Conservation (phyloP, 148 eudicot species). For the Limonium bicolor region DNA sequence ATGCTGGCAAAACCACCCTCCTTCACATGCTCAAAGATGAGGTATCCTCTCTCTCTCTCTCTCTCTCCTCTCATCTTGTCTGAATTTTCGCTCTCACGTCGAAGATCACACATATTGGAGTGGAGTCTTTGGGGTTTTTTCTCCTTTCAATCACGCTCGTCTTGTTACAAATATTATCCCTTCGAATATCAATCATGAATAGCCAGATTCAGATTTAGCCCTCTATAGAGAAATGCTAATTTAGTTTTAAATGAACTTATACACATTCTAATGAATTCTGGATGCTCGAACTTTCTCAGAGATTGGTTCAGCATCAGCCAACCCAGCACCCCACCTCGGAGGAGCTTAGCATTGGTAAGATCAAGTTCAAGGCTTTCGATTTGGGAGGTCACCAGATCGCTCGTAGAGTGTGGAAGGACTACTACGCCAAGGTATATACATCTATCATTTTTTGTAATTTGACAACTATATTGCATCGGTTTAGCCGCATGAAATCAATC, state of each 20-base stretch:
- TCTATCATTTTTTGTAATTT: neutral
- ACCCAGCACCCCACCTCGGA: conserved; percentile 72
- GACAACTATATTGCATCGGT: neutral
- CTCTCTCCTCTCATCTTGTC: neutral
- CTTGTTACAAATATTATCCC: neutral
- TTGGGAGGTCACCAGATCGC: conserved; percentile 78
- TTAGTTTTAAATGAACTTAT: neutral
- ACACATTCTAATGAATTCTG: neutral
- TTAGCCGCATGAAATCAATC: neutral
- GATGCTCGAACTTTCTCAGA: conserved; percentile 13
- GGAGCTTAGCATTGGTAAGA: conserved; percentile 52
- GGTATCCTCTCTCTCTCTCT: conserved; percentile 5
- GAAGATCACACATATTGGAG: too few species aligned
- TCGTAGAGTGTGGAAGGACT: conserved; percentile 62
- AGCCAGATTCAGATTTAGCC: neutral
- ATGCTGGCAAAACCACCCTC: conserved; percentile 35
- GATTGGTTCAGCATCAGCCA: conserved; percentile 63
- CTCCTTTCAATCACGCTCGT: neutral
- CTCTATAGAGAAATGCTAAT: neutral
- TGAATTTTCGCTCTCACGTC: too few species aligned
- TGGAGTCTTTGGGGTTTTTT: neutral
- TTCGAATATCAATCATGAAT: neutral
- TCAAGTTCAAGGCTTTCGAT: conserved; percentile 68
- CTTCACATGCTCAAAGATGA: conserved; percentile 30
- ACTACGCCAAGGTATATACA: conserved; percentile 40